phyloP scores from a whole-genome alignment of 805 yeast species.

The Tetrapisispora taiwanensis region DNA sequence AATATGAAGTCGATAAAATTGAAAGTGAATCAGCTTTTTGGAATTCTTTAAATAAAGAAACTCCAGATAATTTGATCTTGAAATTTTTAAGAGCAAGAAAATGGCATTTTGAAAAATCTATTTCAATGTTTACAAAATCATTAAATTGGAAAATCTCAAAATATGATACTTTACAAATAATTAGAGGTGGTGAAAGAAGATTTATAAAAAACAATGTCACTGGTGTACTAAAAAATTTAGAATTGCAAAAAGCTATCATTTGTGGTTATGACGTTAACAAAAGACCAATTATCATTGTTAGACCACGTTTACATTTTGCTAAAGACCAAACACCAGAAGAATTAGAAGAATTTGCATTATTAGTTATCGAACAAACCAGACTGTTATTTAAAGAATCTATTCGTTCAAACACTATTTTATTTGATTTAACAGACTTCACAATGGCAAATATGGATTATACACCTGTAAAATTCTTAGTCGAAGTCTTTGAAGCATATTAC shows the following conservation, averaged over 20 bases:
- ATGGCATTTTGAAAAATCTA: constrained; percentile 59
- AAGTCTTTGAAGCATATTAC: constrained; percentile 86
- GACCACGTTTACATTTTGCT: constrained; percentile 65
- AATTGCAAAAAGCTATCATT: constrained; percentile 60
- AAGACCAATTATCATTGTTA: constrained; percentile 71
- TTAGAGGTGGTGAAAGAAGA: constrained; percentile 60
- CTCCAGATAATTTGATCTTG: constrained; percentile 65
- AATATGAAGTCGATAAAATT: constrained; percentile 37
- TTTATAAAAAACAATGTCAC: constrained; percentile 37
- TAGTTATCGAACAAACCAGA: constrained; percentile 70
- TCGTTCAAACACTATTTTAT: constrained; percentile 75
- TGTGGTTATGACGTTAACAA: constrained; percentile 62
- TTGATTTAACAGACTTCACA: constrained; percentile 77
- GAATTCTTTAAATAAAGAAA: constrained; percentile 58
- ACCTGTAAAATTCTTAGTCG: constrained; percentile 78
- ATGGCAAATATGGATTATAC: constrained; percentile 85
- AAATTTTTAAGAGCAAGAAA: constrained; percentile 80
- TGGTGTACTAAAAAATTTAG: constrained; percentile 33
- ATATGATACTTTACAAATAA: constrained; percentile 48
- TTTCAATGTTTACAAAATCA: constrained; percentile 60
- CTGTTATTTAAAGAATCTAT: constrained; percentile 60
- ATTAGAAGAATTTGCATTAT: constrained; percentile 60
- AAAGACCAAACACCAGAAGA: constrained; percentile 57
- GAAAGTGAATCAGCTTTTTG: constrained; percentile 43
- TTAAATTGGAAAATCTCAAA: constrained; percentile 65